Base-by-base conservation (phyloP, 148 eudicot genomes). In the Vaccinium darrowii region DNA sequence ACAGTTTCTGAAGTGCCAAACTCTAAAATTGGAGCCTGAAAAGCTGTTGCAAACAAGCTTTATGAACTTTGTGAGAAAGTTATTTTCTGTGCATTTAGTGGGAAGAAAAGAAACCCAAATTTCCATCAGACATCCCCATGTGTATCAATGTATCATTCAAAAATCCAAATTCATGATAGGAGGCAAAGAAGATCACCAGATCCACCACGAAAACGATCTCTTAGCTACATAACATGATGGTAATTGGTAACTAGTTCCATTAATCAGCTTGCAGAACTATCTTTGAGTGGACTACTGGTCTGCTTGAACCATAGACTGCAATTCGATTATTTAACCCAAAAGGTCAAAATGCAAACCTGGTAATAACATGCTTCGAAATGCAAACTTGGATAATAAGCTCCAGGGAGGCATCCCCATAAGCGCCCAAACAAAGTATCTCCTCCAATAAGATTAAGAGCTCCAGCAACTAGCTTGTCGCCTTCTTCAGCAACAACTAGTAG, bases 301-400 rank as follows among this genome's bases (percentile, higher is more conserved):
- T 23, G 50, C 82, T 25, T 15, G 76, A 82, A 33, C 76, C 47
- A 67, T 33, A 23, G n/a, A 18, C 2, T 81, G 36, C 74, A 81
- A 13, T 62, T 60, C 73, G 6, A 81, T 50, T 19, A 25, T 25
- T 14, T 39, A 53, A 10, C 18, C 3, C 25, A n/a, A 76, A 81
- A 19, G 15, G 30, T 15, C 9, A 56, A 54, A 62, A 74, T 78
- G 47, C 67, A 85, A 71, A 94, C 99, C 99, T 97, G 99, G 84
- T 97, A 97, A 87, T 97, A 97, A 86, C 99, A 97, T 67, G 99
- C 95, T 92, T 97, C 99, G 83, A 97, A 97, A 85, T 97, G 99
- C 90, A 97, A 89, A 85, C 94, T 92, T 43, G 98, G 96, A 87
- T 97, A 97, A 83, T 93, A 95, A 54, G 91, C 91, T 76, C 84